Conservation (phyloP, 2,329 filamentous ascomycete species). For the Orbilia ellipsospora region DNA sequence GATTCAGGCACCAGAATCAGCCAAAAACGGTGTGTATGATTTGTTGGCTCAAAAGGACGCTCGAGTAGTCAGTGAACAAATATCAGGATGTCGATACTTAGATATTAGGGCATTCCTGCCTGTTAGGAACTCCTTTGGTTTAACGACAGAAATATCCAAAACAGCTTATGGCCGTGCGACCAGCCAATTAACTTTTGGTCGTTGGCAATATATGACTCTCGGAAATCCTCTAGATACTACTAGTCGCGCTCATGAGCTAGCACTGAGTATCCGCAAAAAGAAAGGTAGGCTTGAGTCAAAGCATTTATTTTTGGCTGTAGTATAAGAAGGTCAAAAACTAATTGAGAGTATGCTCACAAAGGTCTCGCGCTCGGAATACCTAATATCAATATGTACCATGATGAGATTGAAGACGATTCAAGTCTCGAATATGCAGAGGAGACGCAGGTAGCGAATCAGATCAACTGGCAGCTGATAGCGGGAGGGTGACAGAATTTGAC, state of each 20-base stretch:
- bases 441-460: too few relatives aligned
- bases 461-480: too few relatives aligned
- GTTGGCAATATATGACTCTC: background rate
- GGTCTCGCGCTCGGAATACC: too few relatives aligned
- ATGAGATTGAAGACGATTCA: too few relatives aligned
- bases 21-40: constrained; percentile 84
- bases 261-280: background rate
- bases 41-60: background rate
- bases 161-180: background rate
- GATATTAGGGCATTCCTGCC: background rate
- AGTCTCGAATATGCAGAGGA: too few relatives aligned
- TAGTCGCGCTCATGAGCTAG: background rate
- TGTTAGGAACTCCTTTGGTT: background rate
- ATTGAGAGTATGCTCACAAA: too few relatives aligned
- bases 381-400: too few relatives aligned
- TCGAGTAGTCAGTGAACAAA: background rate
- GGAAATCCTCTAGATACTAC: background rate
- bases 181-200: constrained; percentile 70
- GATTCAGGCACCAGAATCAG: constrained; percentile 97
- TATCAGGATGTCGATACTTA: background rate
- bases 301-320: too few relatives aligned
- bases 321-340: too few relatives aligned
- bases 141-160: background rate
- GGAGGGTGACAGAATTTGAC: too few relatives aligned
- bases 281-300: background rate